Conservation (phyloP, 2,329 filamentous ascomycete species). For the Drechslera avenae region DNA sequence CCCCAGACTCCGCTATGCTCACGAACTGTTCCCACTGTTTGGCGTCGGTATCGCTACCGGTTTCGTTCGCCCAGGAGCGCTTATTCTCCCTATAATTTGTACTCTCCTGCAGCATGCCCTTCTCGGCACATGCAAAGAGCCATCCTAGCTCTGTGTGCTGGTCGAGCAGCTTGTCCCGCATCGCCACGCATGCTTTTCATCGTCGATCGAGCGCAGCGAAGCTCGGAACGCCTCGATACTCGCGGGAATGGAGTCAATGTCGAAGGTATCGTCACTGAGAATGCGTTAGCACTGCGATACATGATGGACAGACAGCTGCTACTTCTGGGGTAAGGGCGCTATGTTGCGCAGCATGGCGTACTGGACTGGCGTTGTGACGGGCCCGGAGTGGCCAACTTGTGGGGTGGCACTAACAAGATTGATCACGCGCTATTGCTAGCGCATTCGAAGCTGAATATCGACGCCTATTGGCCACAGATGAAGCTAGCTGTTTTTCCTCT, state of each 20-base stretch:
- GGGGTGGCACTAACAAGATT: too few species aligned
- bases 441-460: too few species aligned
- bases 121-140: slow-evolving; percentile 4
- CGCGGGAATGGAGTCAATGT: not conserved
- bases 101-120: slow-evolving; percentile 8
- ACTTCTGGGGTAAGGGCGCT: too few species aligned
- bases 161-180: slow-evolving; percentile 3
- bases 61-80: not conserved
- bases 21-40: slow-evolving; percentile 20
- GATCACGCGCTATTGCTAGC: too few species aligned
- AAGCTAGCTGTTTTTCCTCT: too few species aligned
- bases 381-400: too few species aligned
- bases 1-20: slow-evolving; percentile 6
- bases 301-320: too few species aligned
- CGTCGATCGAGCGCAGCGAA: slow-evolving; percentile 4
- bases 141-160: slow-evolving; percentile 7
- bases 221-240: slow-evolving; percentile 4
- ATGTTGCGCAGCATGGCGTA: too few species aligned
- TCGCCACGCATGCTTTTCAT: slow-evolving; percentile 7
- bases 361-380: too few species aligned
- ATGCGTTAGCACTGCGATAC: too few species aligned
- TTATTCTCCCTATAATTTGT: slow-evolving; percentile 1
- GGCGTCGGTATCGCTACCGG: slow-evolving; percentile 4
- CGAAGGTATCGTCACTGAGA: not conserved
- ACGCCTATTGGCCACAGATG: too few species aligned